Conservation (phyloP, 768 basidiomycete genomes). For the Hericium erinaceus region DNA sequence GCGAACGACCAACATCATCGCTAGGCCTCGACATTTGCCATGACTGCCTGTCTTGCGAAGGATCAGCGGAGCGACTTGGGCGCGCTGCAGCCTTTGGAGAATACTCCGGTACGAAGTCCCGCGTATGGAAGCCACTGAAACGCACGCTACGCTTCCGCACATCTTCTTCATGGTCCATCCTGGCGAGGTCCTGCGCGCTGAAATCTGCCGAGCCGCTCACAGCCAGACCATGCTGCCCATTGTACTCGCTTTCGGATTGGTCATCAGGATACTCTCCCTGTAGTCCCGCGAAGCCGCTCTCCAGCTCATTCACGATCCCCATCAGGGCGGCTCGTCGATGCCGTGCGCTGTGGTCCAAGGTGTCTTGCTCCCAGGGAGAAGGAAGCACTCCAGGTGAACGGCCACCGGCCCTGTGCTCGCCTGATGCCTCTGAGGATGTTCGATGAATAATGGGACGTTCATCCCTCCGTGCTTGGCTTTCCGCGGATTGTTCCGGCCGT, state of each 20-base stretch:
- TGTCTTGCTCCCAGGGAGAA: not conserved
- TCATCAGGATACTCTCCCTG: not conserved
- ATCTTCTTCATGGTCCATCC: not conserved
- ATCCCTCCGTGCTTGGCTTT: not conserved
- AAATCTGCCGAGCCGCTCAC: slow-evolving; percentile 10
- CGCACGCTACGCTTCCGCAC: not conserved
- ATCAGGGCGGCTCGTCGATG: slow-evolving; percentile 28
- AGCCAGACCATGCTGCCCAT: slow-evolving; percentile 18
- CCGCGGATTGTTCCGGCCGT: not conserved
- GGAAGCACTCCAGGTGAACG: not conserved
- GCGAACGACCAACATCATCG: not conserved
- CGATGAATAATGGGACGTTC: too few species aligned
- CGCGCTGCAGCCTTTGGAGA: not conserved
- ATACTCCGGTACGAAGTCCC: not conserved
- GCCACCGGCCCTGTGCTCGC: not conserved
- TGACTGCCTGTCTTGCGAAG: not conserved
- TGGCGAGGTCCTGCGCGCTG: not conserved
- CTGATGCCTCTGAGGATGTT: too few species aligned
- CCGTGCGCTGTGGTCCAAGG: slow-evolving; percentile 3
- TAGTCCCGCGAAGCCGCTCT: slow-evolving; percentile 5
- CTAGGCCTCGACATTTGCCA: not conserved
- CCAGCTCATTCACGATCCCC: slow-evolving; percentile 27
- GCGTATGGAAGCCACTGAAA: not conserved
- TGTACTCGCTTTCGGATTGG: slow-evolving; percentile 24
- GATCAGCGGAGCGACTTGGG: not conserved